Base-by-base conservation (phyloP, 208 protist species). In the Wallacemonas sp. region DNA sequence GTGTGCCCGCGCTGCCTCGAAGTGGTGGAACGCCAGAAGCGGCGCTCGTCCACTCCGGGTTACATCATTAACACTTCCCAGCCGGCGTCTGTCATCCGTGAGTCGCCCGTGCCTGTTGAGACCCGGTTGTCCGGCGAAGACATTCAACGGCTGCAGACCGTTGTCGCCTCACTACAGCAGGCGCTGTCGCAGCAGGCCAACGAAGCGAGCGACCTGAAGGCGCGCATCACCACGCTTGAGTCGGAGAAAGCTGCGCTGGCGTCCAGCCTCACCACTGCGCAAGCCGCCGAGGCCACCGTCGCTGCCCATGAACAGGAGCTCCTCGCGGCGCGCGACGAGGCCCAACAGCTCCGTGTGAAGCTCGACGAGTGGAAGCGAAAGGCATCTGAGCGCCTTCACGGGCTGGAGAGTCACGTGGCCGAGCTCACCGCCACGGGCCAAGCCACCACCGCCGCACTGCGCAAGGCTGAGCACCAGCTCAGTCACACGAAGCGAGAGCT, bases 1-100 rank as follows among this genome's bases (percentile, higher is more conserved):
- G 73, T 92, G 9, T 92, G 85, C 59, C 76, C 67, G 12, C 76
- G 76, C 17, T 89, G 85, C 39, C 19, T 53, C 1, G 76, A 83
- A 5, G 41, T 87, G 8, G 68, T 87, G 0, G 63, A 80, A 21
- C 54, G 70, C 3, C 69, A 73, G 55, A 79, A 84, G 29, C 37
- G 55, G 8, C 67, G 54, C 10, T 57, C 73, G 0, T 34, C 58
- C 0, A 27, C 46, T 5, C 33, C 27, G 5, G 52, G 44, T 3
- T 71, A 54, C 54, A 33, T 63, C n/a, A 63, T 55, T 24, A 39
- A 58, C 45, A 19, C 61, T 30, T 38, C 61, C 0, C 30, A 57
- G 8, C 45, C 42, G 37, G 55, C 55, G 3, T 57, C 50, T 26
- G n/a, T 57, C 10, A 27, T 57, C 8, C 24, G 50, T 10, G 50